These are phyloP conservation scores for Hansenula lynferdii DNA, from an alignment of 1,139 yeast genomes.

Conservation along the genomic window DNA sequence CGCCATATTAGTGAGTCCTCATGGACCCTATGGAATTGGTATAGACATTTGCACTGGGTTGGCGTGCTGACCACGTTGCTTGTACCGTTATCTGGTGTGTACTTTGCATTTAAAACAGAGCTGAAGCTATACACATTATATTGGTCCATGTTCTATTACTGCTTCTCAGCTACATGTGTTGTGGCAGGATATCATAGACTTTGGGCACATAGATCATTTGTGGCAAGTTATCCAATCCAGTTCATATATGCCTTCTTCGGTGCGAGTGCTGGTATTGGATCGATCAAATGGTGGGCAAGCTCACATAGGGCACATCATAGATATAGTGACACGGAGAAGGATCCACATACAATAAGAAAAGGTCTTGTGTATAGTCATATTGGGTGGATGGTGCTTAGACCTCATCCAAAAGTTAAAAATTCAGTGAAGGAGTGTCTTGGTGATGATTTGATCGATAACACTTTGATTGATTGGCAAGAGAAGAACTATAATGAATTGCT, in stretches of 20 bases:
- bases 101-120: conserved; percentile 25
- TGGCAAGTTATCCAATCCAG: conserved; percentile 31
- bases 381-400: conserved; percentile 59
- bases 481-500: conserved; percentile 40
- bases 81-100: conserved; percentile 25
- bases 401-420: conserved; percentile 37
- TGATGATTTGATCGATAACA: conserved; percentile 31
- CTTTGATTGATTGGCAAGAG: conserved; percentile 57
- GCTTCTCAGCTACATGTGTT: conserved; percentile 37
- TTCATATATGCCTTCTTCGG: conserved; percentile 48
- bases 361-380: conserved; percentile 58
- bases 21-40: conserved; percentile 34
- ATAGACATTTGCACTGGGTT: conserved; percentile 30
- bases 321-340: conserved; percentile 61
- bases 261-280: conserved; percentile 57
- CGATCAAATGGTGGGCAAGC: conserved; percentile 58
- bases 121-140: conserved; percentile 45
- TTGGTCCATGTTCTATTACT: conserved; percentile 35
- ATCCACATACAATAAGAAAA: conserved; percentile 56
- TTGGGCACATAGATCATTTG: conserved; percentile 58
- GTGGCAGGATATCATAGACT: conserved; percentile 62
- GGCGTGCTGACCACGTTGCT: conserved; percentile 24
- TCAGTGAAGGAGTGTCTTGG: conserved; percentile 30
- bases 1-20: conserved; percentile 29
- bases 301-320: conserved; percentile 70